A percentile compares a stretch with the other conserved stretches of the same genome.
Conservation (phyloP, 2,329 filamentous ascomycete species). For the Colletotrichum echinochloae region DNA sequence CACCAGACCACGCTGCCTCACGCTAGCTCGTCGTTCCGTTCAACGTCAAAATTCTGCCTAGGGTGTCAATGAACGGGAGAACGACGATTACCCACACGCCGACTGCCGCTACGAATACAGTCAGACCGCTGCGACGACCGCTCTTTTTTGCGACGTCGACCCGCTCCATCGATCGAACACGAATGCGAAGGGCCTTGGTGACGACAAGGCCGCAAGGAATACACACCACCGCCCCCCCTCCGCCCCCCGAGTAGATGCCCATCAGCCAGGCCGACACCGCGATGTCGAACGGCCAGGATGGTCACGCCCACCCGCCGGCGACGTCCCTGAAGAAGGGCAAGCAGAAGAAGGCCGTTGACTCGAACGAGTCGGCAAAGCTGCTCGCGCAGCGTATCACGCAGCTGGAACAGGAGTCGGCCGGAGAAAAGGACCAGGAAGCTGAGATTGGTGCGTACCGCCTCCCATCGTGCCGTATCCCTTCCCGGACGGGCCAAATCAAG, state of each 20-base stretch:
- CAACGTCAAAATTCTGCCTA: conserved; percentile 26
- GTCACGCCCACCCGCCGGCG: conserved; percentile 53
- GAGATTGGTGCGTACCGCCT: conserved; percentile 79
- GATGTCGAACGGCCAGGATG: conserved; percentile 57
- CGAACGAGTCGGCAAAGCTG: conserved; percentile 90
- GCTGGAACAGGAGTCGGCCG: conserved; percentile 90
- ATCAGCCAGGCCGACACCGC: conserved; percentile 56
- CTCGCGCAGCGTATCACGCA: conserved; percentile 95
- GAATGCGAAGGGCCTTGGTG: conserved; percentile 38
- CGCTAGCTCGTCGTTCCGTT: conserved; percentile 25
- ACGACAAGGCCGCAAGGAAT: conserved; percentile 27
- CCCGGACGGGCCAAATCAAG: conserved; percentile 32
- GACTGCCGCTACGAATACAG: conserved; percentile 14
- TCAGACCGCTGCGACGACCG: conserved; percentile 16
- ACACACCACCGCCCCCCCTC: conserved; percentile 20
- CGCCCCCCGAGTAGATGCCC: conserved; percentile 50
- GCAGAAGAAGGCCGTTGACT: conserved; percentile 85
- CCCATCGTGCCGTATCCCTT: conserved; percentile 27
- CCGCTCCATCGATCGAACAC: conserved; percentile 35
- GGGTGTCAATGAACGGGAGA: conserved; percentile 31
- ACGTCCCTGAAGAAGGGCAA: conserved; percentile 80
- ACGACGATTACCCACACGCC: conserved; percentile 9
- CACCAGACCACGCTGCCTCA: conserved; percentile 36
- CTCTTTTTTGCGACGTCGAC: conserved; percentile 37
- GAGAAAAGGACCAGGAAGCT: conserved; percentile 93